These are phyloP conservation scores for Thielaviopsis ethacetica DNA, from an alignment of 2,329 filamentous ascomycete genomes.

Conservation along the genomic window DNA sequence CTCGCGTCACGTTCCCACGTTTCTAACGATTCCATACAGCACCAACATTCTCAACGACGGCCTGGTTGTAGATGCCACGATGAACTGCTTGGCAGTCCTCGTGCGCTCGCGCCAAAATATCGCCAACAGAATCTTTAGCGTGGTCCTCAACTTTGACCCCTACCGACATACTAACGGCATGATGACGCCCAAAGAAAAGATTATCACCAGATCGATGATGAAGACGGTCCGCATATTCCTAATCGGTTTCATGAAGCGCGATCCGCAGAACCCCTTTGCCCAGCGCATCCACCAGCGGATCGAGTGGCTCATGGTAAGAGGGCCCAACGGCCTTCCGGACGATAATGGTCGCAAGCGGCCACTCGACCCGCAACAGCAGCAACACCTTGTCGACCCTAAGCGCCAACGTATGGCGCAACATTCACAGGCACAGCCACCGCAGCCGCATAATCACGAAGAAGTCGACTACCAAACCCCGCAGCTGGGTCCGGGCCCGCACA, in stretches of 20 bases:
- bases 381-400: constrained; percentile 65
- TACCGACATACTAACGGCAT: constrained; percentile 56
- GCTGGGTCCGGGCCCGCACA: constrained; percentile 59
- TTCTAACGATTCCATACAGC: constrained; percentile 15
- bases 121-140: constrained; percentile 69
- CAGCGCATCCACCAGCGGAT: constrained; percentile 75
- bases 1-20: not conserved
- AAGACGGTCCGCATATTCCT: constrained; percentile 76
- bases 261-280: constrained; percentile 60
- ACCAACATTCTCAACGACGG: constrained; percentile 47
- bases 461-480: constrained; percentile 42
- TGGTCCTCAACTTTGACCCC: constrained; percentile 82
- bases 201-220: constrained; percentile 86
- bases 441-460: constrained; percentile 13
- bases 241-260: constrained; percentile 68
- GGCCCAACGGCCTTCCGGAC: constrained; percentile 57
- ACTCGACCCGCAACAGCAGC: constrained; percentile 52
- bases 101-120: constrained; percentile 68
- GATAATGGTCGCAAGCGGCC: constrained; percentile 65
- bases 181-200: constrained; percentile 61
- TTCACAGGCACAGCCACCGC: constrained; percentile 23
- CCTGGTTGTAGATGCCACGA: constrained; percentile 72
- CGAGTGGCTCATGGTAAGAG: constrained; percentile 63
- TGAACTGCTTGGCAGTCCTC: constrained; percentile 74
- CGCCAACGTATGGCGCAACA: constrained; percentile 47